Base-by-base conservation (phyloP, 352 stramenopile genomes). In the Plasmopara halstedii region DNA sequence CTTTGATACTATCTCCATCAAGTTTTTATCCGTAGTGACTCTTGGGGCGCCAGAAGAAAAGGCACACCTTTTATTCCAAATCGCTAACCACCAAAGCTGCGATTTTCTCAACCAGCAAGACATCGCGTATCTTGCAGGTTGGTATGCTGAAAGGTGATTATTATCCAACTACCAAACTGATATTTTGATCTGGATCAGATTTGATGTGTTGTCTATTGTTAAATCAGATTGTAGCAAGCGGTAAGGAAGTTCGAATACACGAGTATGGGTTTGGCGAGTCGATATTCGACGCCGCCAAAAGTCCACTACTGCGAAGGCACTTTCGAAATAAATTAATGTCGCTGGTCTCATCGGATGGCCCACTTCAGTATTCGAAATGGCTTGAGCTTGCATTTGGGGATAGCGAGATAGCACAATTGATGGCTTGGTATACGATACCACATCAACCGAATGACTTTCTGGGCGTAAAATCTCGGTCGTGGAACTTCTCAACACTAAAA, bases 51-150 rank as follows among this genome's bases (percentile, higher is more conserved):
- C 22, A 15, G 58, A 85, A 50, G 71, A 85, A 47, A 77, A 80
- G 37, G 66, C 70, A 14, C 54, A 49, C 23, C 36, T 88, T 8
- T 42, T 85, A 14, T 88, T 88, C 36, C 53, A 67, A 13, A 56
- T 78, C 14, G 20, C 48, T 27, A 67, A 79, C 26, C 42, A 56
- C 0, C 41, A 54, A 2, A 50, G 61, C 7, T 54, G 41, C 25
- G 42, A 67, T 14, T 54, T 56, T 19, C 45, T 85, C 21, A 52
- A 74, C 41, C 50, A 61, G 32, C 48, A 56, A 42, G 67, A 44
- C 13, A 62, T 77, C 33, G 27, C 69, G 41, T 35, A 75, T 22
- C 65, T 85, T 42, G 65, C 73, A 70, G 73, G 73, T 80, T 26
- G 23, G 33, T 45, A 47, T 42, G 10, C 6, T 31, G 36, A 18